Conservation (phyloP, 495 filamentous ascomycete species). For the Cenococcum geophilum region DNA sequence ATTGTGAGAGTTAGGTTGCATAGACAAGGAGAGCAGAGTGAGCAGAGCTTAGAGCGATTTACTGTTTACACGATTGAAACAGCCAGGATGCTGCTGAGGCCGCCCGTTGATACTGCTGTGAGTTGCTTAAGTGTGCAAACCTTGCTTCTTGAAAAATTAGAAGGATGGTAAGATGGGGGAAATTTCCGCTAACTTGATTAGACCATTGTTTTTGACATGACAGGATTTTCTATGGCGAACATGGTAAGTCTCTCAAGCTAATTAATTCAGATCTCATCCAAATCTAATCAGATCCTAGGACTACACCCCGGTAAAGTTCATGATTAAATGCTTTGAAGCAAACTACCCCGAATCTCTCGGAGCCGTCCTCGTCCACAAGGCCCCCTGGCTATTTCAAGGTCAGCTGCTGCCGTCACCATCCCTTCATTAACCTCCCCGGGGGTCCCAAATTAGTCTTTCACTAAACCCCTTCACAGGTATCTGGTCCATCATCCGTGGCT, state of each 20-base stretch:
- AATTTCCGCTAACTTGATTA: slow-evolving; percentile 32
- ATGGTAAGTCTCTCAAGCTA: slow-evolving; percentile 56
- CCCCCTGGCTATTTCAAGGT: slow-evolving; percentile 95
- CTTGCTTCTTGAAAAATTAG: background rate
- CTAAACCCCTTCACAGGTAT: slow-evolving; percentile 27
- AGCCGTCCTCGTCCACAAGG: slow-evolving; percentile 90
- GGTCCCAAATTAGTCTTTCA: slow-evolving; percentile 37
- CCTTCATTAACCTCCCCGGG: slow-evolving; percentile 42
- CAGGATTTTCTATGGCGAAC: slow-evolving; percentile 82
- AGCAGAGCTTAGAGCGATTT: slow-evolving; percentile 72
- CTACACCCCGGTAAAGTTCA: slow-evolving; percentile 93
- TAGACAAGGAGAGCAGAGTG: slow-evolving; percentile 71
- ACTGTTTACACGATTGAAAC: slow-evolving; percentile 95
- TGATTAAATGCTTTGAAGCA: slow-evolving; percentile 99
- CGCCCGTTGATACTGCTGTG: slow-evolving; percentile 86
- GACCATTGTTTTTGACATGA: slow-evolving; percentile 94
- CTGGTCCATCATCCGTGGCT: slow-evolving; percentile 82
- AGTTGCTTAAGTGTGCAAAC: slow-evolving; percentile 38
- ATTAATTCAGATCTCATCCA: background rate
- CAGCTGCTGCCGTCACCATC: slow-evolving; percentile 23
- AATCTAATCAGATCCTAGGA: slow-evolving; percentile 49
- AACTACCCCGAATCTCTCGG: slow-evolving; percentile 95
- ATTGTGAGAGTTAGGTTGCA: slow-evolving; percentile 78
- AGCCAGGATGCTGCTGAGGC: slow-evolving; percentile 69
- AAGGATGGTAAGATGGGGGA: background rate